Evolutionary conservation across 306 rosid species (phyloP), one percentile per base, ranked within the genome.

Genomic region (Begonia loranthoides): DNA sequence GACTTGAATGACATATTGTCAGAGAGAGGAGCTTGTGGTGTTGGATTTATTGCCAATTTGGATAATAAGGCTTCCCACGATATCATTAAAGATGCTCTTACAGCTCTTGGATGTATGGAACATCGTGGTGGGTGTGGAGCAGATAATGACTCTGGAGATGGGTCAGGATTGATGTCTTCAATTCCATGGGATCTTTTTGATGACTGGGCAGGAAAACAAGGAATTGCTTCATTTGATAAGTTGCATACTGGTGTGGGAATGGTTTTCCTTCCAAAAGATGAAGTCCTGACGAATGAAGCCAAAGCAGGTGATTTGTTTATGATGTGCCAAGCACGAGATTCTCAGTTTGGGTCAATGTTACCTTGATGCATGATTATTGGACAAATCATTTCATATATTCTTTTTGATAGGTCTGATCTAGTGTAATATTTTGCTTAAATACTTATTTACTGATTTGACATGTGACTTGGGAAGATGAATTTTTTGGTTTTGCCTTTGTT

Each of bases 81-180:
- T 39, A 86, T 80, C 59, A 78, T 90, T 48, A 70, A 74, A 73
- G 94, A 90, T 76, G 95, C 95, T 68, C 86, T 90, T 57, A 72
- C 68, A 62, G 94, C 95, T 70, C 84, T 90, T 59, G 73, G 95
- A 72, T 90, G 97, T 61, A 90, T 85, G 97, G 97, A 90, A 74
- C 97, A 90, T 73, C 94, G 95, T 62, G 97, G 97, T 57, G 97
- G 97, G 56, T 90, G 97, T 70, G 95, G 95, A 66, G 92, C 94
- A 55, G 97, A 90, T 78, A 85, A 82, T 73, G 95, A 90, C 72
- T 90, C 97, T 51, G 97, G 95, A 44, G 97, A 90, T 78, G 97
- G 95, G 64, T 78, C 95, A 39, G 95, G 97, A 62, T 44, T 90
- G 70, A 90, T 90, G 97, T 71, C 94, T 58, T 77, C 82, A 54